These are phyloP conservation scores for Heracleum sosnowskyi DNA, from an alignment of 129 eudicot genomes.

Conservation along the genomic window DNA sequence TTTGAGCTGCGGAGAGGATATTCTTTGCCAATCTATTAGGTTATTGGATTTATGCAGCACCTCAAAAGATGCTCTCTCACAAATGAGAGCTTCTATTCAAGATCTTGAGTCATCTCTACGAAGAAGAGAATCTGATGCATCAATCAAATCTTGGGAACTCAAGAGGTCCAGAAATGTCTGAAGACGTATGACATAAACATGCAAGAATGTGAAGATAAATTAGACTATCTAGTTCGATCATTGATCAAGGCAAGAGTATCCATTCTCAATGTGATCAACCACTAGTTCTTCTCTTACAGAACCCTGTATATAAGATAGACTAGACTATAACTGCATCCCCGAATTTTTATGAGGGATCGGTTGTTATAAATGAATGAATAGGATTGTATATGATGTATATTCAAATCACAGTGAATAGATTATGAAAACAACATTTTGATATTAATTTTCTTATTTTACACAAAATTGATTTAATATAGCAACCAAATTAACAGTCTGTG, in stretches of 20 bases:
- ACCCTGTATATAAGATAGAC: background rate
- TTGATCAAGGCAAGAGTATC: background rate
- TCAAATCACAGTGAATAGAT: background rate
- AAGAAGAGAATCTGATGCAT: background rate
- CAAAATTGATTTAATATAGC: too few relatives aligned
- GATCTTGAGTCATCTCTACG: constrained; percentile 5
- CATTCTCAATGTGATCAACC: constrained; percentile 1
- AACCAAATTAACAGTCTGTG: too few relatives aligned
- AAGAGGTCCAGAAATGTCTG: background rate
- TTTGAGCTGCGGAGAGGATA: background rate
- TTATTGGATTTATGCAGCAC: constrained; percentile 5
- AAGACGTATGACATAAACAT: background rate
- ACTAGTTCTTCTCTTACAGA: background rate
- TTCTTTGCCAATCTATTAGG: background rate
- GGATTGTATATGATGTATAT: background rate
- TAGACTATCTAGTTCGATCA: background rate
- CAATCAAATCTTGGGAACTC: background rate
- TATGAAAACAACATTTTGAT: background rate
- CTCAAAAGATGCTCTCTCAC: background rate
- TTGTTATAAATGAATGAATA: background rate
- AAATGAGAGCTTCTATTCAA: background rate
- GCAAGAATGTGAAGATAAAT: background rate
- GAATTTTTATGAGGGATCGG: background rate
- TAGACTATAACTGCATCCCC: background rate
- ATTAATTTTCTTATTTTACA: background rate